phyloP scores from a whole-genome alignment of 371 early-diverging fungal genomes.

The Rhizopus arrhizus region DNA sequence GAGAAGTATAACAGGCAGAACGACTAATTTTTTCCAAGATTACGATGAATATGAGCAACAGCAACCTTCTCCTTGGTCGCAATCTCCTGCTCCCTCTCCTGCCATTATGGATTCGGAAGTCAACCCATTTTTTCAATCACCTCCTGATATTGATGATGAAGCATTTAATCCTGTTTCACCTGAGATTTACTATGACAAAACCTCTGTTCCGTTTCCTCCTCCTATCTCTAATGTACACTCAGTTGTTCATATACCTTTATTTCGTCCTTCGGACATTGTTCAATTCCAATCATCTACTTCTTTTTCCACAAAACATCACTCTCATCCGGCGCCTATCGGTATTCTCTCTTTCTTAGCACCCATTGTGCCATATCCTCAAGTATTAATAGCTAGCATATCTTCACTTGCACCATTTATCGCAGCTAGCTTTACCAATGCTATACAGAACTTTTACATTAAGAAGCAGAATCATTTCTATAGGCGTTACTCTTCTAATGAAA shows the following conservation, averaged over 20 bases:
- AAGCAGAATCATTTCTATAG: conserved; percentile 22
- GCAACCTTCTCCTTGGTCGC: conserved; percentile 64
- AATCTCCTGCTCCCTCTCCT: conserved; percentile 67
- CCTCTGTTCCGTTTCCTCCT: conserved; percentile 43
- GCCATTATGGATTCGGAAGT: conserved; percentile 62
- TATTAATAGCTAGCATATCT: conserved; percentile 47
- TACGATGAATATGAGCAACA: conserved; percentile 56
- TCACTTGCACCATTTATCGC: conserved; percentile 61
- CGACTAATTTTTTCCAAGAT: conserved; percentile 27
- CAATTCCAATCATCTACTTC: background rate
- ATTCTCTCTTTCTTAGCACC: conserved; percentile 64
- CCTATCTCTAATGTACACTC: conserved; percentile 59
- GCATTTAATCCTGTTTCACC: conserved; percentile 62
- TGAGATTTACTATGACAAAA: conserved; percentile 34
- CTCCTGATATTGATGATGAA: conserved; percentile 63
- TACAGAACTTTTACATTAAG: conserved; percentile 27
- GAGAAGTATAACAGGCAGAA: conserved; percentile 10
- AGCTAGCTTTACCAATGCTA: conserved; percentile 47
- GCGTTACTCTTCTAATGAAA: conserved; percentile 1
- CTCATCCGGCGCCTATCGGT: conserved; percentile 56
- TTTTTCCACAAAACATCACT: conserved; percentile 2
- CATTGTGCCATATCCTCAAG: conserved; percentile 63
- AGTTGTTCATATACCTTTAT: conserved; percentile 61
- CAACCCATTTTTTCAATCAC: conserved; percentile 62
- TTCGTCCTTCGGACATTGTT: conserved; percentile 38